Evolutionary conservation across 129 eudicot species (phyloP).

Genomic region (Ambrosia artemisiifolia): DNA sequence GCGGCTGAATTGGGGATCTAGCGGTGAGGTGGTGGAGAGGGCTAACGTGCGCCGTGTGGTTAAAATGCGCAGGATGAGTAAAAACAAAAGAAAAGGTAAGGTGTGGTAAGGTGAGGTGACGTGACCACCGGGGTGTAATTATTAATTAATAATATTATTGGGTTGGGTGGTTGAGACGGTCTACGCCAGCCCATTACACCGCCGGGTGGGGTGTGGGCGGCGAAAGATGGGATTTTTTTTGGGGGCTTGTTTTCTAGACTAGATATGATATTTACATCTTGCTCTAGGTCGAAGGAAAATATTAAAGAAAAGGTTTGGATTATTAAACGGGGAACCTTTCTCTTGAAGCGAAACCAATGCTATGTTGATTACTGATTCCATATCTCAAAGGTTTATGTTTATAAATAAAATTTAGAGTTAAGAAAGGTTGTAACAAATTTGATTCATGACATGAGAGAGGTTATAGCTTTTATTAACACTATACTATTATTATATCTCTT

Average conservation of each 20-base stretch:
- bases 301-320: background rate
- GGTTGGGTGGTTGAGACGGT: conserved; percentile 30
- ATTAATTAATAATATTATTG: background rate
- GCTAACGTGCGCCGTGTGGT: conserved; percentile 21
- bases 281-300: background rate
- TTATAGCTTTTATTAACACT: no score
- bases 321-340: background rate
- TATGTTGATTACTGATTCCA: background rate
- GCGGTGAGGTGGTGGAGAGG: conserved; percentile 33
- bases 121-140: conserved; percentile 22
- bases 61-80: conserved; percentile 19
- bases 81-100: background rate
- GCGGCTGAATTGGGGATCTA: conserved; percentile 33
- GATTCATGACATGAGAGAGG: no score
- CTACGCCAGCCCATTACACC: conserved; percentile 12
- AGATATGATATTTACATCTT: background rate
- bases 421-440: no score
- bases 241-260: background rate
- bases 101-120: conserved; percentile 12
- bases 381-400: background rate
- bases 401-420: background rate
- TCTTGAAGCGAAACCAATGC: background rate
- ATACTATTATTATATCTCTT: no score
- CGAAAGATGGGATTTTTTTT: background rate
- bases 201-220: conserved; percentile 37